Evolutionary conservation across 2,329 filamentous ascomycete genomes (phyloP).

Genomic region (Torrubiella hemipterigena): DNA sequence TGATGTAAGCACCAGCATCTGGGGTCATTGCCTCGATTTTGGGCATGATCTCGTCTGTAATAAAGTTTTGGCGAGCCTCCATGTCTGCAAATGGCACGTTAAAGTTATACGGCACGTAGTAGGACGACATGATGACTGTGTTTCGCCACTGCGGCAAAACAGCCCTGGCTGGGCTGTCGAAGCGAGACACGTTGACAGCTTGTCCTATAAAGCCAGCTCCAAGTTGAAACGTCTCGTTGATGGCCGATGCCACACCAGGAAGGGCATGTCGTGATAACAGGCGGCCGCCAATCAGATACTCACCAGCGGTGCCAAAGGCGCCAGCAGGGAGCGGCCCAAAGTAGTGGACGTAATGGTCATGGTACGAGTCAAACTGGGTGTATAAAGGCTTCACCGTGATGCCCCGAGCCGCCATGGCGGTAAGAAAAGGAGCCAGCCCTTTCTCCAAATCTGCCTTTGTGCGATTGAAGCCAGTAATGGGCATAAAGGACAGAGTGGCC

Average conservation of each 20-base stretch:
- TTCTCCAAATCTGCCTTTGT: slow-evolving; percentile 22
- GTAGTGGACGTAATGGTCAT: slow-evolving; percentile 11
- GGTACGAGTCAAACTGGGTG: slow-evolving; percentile 12
- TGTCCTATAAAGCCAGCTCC: slow-evolving; percentile 7
- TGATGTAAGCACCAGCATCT: slow-evolving; percentile 32
- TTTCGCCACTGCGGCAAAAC: slow-evolving; percentile 29
- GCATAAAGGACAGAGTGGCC: slow-evolving; percentile 27
- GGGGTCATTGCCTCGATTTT: slow-evolving; percentile 25
- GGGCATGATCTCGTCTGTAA: slow-evolving; percentile 19
- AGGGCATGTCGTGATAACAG: slow-evolving; percentile 11
- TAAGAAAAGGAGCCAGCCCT: slow-evolving; percentile 29
- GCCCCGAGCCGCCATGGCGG: slow-evolving; percentile 8
- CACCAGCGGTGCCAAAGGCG: slow-evolving; percentile 11
- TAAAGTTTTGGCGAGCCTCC: no score
- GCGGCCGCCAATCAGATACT: slow-evolving; percentile 14
- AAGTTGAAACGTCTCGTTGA: slow-evolving; percentile 4
- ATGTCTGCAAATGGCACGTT: slow-evolving; percentile 1
- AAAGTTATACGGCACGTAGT: no score
- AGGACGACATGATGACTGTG: slow-evolving; percentile 20
- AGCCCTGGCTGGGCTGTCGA: slow-evolving; percentile 13
- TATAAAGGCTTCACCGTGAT: slow-evolving; percentile 9
- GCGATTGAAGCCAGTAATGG: slow-evolving; percentile 32
- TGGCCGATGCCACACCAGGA: slow-evolving; percentile 6
- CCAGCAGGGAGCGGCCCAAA: slow-evolving; percentile 11
- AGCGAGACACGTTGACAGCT: slow-evolving; percentile 4